Base-by-base conservation (phyloP, 2,329 filamentous ascomycete species). In the Emericellopsis cladophorae region DNA sequence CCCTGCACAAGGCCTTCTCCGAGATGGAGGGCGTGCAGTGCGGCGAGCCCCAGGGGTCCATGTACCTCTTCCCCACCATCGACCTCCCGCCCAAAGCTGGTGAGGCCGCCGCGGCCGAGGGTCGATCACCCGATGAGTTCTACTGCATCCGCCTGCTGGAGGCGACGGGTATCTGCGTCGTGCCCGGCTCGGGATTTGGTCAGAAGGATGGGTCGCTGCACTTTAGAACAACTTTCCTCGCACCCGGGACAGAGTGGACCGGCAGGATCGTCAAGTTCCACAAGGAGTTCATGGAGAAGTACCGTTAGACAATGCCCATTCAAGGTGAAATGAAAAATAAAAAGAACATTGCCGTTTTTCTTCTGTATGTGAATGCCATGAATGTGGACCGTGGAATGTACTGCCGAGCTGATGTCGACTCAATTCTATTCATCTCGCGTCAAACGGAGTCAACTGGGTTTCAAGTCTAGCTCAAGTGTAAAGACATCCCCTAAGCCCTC, bases 11-110 rank as follows among this genome's bases (percentile, higher is more conserved):
- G 53, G 89, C 90, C 23, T 98, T 98, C 65, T 70, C 79, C 60
- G 67, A 87, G 57, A 96, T 98, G 92, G 90, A 96, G 63, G 92
- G 92, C 44, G 90, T 98, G 44, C 77, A 89, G 59, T 95, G 89
- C 65, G 83, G 84, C 53, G 73, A 79, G 51, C 92, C 92, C 42
- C 84, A 95, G 74, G 92, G 92, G 45, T 82, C 84, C 58, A 98
- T 98, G 92, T 98, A 98, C 68, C 83, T 98, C 54, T 98, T 96
- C 77, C 92, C 92, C 21, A 92, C 86, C 51, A 94, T 98, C 65
- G 78, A 70, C 29, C 70, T 98, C 21, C 77, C 92, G 2, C 51
- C 65, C 21, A 86, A 85, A 65, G 92, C 88, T 33, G 64, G 81
- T 46, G 80, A 81, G 48, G 85, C 84, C 14, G 92, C 92, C 31